Evolutionary conservation across 345 rosid species (phyloP), one percentile per base, ranked within the genome.

Genomic region (Corchorus olitorius): DNA sequence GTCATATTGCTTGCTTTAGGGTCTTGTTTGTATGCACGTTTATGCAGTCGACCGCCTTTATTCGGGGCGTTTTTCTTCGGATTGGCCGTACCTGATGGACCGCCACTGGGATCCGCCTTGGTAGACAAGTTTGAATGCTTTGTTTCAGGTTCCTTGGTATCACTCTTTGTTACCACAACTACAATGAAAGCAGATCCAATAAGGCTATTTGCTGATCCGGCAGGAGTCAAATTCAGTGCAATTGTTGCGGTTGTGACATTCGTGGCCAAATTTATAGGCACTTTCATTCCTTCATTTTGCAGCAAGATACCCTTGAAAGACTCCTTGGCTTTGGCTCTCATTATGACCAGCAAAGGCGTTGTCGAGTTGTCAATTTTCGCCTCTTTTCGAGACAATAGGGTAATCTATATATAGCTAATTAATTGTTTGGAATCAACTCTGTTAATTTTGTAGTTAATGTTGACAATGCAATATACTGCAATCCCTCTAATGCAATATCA

Each of bases 301-400:
- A 82, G 69, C 78, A 70, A 79, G 22, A 83, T 90, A 82, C 92
- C 91, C 10, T 62, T 55, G 19, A 83, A 33, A 8, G 94, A 88
- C 46, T 81, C 86, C 55, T 55, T 83, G 33, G 85, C 89, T 0
- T 37, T 90, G 4, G 83, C 89, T 66, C 81, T 86, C 53, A 78
- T 88, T n/a, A 78, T 88, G 89, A 80, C 81, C 41, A 72, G 67
- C 59, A 86, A 86, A 82, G 92, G 91, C 37, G 17, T 84, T 52
- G 59, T 82, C 46, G 94, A 90, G 77, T 50, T 89, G 22, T 58
- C 81, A 1, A 79, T 63, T 13, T 65, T 75, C 2, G 59, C 76
- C 48, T 75, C 68, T 53, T 74, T 35, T 69, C 2, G 49, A 39
- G 76, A 81, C 37, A 72, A 39, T 45, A 78, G 79, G 81, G 88